These are phyloP conservation scores for Eimeria maxima DNA, from an alignment of 169 alveolate species.

Conservation along the genomic window DNA sequence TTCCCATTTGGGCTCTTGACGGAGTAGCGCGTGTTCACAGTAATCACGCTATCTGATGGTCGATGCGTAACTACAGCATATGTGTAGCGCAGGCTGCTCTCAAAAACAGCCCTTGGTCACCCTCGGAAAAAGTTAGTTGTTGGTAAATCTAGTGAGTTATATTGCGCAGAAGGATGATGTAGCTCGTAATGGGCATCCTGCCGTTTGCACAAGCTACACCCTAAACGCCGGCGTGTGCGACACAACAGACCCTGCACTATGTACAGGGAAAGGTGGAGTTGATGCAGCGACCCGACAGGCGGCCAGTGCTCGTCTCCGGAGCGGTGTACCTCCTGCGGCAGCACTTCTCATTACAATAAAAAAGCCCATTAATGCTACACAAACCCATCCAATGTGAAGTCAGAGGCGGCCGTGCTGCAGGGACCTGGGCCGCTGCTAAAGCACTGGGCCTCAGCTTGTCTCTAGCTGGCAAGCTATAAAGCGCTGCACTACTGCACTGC, in stretches of 20 bases:
- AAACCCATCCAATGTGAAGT: neutral
- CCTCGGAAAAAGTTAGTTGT: no score
- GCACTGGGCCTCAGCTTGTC: slow-evolving; percentile 15
- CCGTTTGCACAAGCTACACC: neutral
- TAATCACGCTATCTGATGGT: no score
- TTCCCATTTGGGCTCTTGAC: neutral
- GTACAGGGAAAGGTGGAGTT: neutral
- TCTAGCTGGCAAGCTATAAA: neutral
- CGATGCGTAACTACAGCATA: neutral
- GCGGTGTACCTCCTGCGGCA: neutral
- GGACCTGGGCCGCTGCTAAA: neutral
- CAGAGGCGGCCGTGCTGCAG: neutral
- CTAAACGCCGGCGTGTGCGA: neutral
- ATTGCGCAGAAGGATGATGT: neutral
- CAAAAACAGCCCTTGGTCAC: neutral
- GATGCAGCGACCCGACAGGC: neutral
- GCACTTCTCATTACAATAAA: neutral
- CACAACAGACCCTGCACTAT: neutral
- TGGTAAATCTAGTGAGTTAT: neutral
- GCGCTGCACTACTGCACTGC: slow-evolving; percentile 28
- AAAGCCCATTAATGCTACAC: neutral
- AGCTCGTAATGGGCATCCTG: neutral
- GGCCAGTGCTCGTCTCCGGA: neutral
- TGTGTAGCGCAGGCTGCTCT: neutral
- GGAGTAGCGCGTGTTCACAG: neutral